phyloP scores from a whole-genome alignment of 805 yeast genomes.

The Candida coleopterorum region DNA sequence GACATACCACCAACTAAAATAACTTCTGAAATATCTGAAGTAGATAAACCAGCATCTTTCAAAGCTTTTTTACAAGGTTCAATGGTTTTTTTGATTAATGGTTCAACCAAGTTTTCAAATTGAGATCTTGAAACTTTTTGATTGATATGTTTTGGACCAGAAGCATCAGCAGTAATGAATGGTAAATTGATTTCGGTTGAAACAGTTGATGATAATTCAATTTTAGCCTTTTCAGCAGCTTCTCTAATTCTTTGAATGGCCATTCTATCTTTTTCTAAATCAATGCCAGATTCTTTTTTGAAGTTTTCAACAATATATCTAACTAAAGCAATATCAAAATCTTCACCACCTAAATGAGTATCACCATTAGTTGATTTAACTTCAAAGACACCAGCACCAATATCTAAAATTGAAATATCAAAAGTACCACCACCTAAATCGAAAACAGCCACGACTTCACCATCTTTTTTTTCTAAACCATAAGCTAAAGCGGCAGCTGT shows the following conservation, averaged over 20 bases:
- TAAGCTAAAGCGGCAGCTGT: constrained; percentile 93
- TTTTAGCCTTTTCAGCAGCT: constrained; percentile 88
- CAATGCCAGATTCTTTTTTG: constrained; percentile 68
- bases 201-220: constrained; percentile 72
- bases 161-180: constrained; percentile 82
- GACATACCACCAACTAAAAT: constrained; percentile 90
- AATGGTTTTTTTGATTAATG: constrained; percentile 66
- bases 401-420: constrained; percentile 93
- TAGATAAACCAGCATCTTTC: constrained; percentile 69
- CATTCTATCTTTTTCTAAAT: constrained; percentile 60
- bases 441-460: constrained; percentile 89
- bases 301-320: constrained; percentile 78
- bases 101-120: constrained; percentile 62
- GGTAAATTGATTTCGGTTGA: constrained; percentile 76
- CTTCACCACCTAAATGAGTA: constrained; percentile 92
- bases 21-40: constrained; percentile 70
- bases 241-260: constrained; percentile 84
- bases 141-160: constrained; percentile 77
- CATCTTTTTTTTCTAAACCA: constrained; percentile 79
- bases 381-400: constrained; percentile 96
- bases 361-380: constrained; percentile 97
- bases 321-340: constrained; percentile 81
- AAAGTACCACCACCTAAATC: constrained; percentile 99
- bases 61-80: constrained; percentile 78
- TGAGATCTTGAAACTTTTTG: constrained; percentile 62